Percentiles rank a stretch among this genome's conserved stretches.
phyloP scores from a whole-genome alignment of 306 rosid genomes.

The Vigna trinervia region DNA sequence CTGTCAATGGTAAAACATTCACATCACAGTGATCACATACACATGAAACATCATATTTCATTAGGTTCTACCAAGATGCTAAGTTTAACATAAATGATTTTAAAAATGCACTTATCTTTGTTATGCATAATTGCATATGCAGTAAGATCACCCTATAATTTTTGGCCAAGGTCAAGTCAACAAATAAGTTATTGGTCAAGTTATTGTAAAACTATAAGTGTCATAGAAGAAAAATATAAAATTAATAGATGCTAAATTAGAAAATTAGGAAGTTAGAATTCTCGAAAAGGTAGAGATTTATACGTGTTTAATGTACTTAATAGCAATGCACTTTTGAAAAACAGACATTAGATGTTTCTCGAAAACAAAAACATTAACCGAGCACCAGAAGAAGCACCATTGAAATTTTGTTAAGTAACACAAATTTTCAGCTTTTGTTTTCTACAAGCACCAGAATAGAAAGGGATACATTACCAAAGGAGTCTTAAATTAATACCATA shows the following conservation, averaged over 20 bases:
- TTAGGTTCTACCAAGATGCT: not conserved
- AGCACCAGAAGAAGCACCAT: constrained; percentile 10
- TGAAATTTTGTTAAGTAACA: not conserved
- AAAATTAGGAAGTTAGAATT: not conserved
- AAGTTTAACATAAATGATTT: constrained; percentile 14
- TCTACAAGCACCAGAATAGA: constrained; percentile 9
- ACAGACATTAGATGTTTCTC: constrained; percentile 1
- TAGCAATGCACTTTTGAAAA: not conserved
- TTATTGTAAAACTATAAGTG: constrained; percentile 47
- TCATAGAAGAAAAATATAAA: not conserved
- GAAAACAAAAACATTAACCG: not conserved
- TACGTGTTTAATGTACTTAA: not conserved
- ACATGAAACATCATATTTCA: not conserved
- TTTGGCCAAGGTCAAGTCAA: not conserved
- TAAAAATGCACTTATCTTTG: not conserved
- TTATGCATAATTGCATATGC: not conserved
- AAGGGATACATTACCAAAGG: not conserved
- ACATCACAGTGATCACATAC: not conserved
- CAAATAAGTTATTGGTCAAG: not conserved
- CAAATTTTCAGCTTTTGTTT: not conserved
- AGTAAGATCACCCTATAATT: not conserved
- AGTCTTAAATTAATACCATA: not conserved
- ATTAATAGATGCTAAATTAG: not conserved
- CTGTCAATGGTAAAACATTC: not conserved
- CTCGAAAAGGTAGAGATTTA: not conserved